Conservation (phyloP, 1,139 yeast species). For the Candida pseudoviswanathii region DNA sequence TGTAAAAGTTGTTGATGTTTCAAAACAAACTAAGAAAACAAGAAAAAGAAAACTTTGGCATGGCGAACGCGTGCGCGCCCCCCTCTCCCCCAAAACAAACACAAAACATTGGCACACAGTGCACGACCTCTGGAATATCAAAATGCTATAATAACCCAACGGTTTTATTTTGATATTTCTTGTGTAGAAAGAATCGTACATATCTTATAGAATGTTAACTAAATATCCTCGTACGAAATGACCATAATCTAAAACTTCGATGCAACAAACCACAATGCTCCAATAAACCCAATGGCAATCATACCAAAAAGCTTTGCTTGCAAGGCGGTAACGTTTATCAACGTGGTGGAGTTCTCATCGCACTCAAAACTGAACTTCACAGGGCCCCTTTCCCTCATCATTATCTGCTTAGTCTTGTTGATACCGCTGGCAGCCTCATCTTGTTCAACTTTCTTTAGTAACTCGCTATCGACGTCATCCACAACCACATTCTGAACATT, state of each 20-base stretch:
- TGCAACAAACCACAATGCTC: conserved; percentile 26
- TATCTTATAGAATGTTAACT: no score
- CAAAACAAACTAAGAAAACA: background rate
- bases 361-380: conserved; percentile 17
- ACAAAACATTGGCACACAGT: background rate
- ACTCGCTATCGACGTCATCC: conserved; percentile 54
- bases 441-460: conserved; percentile 2
- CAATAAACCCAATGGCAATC: conserved; percentile 19
- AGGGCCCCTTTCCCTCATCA: conserved; percentile 6
- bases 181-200: no score
- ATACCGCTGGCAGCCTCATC: background rate
- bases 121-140: background rate
- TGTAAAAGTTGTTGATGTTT: background rate
- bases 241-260: conserved; percentile 11
- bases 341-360: conserved; percentile 14
- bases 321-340: conserved; percentile 17
- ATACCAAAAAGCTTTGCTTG: conserved; percentile 21
- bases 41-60: background rate
- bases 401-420: background rate
- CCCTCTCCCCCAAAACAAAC: background rate
- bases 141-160: background rate
- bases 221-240: background rate
- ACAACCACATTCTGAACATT: conserved; percentile 83
- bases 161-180: background rate
- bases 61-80: background rate